Evolutionary conservation across 1,284 basidiomycete species (phyloP).

Genomic region (Ustilago hordei): DNA sequence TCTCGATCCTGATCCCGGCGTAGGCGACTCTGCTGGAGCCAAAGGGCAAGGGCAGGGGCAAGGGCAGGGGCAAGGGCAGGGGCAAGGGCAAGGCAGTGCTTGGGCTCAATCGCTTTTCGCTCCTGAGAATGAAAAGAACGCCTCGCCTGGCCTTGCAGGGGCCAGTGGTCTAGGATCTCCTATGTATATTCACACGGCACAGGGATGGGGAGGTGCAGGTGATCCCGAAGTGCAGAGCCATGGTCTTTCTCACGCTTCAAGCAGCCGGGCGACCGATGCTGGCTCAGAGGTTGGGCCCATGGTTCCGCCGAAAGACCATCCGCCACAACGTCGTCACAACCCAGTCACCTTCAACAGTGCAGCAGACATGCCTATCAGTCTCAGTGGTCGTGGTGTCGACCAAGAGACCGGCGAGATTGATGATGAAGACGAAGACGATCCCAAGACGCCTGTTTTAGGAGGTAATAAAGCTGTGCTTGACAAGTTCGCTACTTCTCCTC

Average conservation of each 20-base stretch:
- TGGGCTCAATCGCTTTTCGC: conserved; percentile 10
- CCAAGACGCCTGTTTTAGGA: conserved; percentile 38
- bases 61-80: neutral
- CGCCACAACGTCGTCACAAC: conserved; percentile 22
- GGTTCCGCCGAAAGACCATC: conserved; percentile 30
- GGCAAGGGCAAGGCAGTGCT: neutral
- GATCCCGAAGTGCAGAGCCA: neutral
- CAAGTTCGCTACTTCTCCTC: conserved; percentile 25
- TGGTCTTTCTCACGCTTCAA: neutral
- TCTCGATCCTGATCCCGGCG: conserved; percentile 4
- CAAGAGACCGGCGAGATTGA: conserved; percentile 4
- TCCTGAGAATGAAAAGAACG: neutral
- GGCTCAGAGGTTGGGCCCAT: neutral
- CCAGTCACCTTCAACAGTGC: conserved; percentile 14
- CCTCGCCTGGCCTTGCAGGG: neutral
- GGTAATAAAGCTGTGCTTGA: conserved; percentile 10
- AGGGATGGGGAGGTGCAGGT: neutral
- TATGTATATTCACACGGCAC: neutral
- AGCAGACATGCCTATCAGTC: conserved; percentile 5
- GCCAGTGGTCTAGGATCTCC: conserved; percentile 12
- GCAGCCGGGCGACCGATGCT: neutral
- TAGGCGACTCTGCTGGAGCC: neutral
- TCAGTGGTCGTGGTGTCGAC: neutral
- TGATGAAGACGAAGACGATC: conserved; percentile 38
- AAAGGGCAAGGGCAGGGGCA: neutral